Evolutionary conservation across 495 filamentous ascomycete genomes (phyloP).

Genomic region (Penicillium longicatenatum): DNA sequence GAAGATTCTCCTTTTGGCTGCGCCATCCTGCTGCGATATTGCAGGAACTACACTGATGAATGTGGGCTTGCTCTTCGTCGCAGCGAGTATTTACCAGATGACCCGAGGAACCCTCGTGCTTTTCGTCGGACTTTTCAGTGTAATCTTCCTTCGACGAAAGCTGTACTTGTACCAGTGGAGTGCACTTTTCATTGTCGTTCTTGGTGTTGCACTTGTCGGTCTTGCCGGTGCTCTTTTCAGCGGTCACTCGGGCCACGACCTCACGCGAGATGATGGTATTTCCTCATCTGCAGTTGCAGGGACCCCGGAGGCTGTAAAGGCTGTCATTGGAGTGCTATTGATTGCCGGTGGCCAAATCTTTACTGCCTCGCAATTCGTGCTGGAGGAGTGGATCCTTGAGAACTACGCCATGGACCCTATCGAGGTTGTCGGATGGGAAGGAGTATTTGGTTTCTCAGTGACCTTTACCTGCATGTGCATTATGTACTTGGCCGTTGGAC

Average conservation of each 20-base stretch:
- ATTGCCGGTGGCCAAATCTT: conserved; percentile 96
- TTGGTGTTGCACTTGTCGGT: conserved; percentile 87
- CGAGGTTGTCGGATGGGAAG: conserved; percentile 94
- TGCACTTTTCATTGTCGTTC: conserved; percentile 80
- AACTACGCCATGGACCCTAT: conserved; percentile 86
- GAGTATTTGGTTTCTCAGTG: conserved; percentile 84
- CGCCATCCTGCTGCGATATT: conserved; percentile 93
- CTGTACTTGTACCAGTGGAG: conserved; percentile 87
- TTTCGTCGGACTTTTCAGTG: conserved; percentile 94
- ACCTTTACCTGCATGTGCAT: conserved; percentile 80
- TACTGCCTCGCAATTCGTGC: conserved; percentile 92
- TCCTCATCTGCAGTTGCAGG: conserved; percentile 30
- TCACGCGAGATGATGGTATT: conserved; percentile 33
- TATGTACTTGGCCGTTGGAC: conserved; percentile 73
- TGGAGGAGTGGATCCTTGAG: conserved; percentile 94
- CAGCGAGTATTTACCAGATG: conserved; percentile 97
- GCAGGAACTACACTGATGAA: conserved; percentile 96
- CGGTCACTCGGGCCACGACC: conserved; percentile 55
- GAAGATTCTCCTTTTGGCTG: conserved; percentile 73
- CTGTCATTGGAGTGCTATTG: conserved; percentile 79
- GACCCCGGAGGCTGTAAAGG: conserved; percentile 63
- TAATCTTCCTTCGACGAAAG: conserved; percentile 79
- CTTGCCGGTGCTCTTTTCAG: conserved; percentile 81
- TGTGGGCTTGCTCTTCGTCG: conserved; percentile 88
- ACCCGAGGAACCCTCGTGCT: conserved; percentile 91